Conservation (phyloP, 352 stramenopile species). For the Phytophthora meadii region DNA sequence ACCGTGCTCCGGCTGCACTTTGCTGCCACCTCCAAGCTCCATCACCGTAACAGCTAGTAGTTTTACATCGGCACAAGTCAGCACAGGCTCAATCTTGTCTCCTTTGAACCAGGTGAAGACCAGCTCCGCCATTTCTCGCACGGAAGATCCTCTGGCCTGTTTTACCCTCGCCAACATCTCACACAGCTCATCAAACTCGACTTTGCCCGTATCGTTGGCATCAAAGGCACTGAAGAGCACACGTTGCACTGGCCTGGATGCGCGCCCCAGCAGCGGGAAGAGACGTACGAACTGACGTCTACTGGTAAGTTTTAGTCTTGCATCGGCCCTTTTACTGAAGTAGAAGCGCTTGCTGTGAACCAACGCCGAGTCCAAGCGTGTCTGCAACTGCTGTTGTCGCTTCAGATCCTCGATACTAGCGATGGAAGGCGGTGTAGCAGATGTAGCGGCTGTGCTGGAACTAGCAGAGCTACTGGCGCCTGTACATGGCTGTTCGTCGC, state of each 20-base stretch:
- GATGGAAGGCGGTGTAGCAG: conserved; percentile 17
- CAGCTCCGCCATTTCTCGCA: conserved; percentile 52
- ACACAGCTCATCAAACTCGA: conserved; percentile 76
- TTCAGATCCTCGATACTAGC: conserved; percentile 26
- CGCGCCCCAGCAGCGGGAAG: conserved; percentile 53
- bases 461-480: conserved; percentile 33
- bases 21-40: conserved; percentile 27
- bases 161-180: conserved; percentile 58
- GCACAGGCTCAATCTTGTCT: conserved; percentile 19
- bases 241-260: conserved; percentile 43
- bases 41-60: conserved; percentile 44
- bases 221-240: conserved; percentile 63
- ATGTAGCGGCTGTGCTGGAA: conserved; percentile 33
- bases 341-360: conserved; percentile 45
- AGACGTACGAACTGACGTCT: conserved; percentile 60
- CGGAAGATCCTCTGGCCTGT: conserved; percentile 20
- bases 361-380: conserved; percentile 39
- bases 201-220: conserved; percentile 40
- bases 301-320: conserved; percentile 47
- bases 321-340: conserved; percentile 51
- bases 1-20: conserved; percentile 24
- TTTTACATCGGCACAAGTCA: conserved; percentile 44
- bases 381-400: conserved; percentile 22
- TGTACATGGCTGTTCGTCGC: conserved; percentile 13
- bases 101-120: conserved; percentile 71